These are phyloP conservation scores for Pisolithus tinctorius DNA, from an alignment of 768 basidiomycete genomes.

Conservation along the genomic window DNA sequence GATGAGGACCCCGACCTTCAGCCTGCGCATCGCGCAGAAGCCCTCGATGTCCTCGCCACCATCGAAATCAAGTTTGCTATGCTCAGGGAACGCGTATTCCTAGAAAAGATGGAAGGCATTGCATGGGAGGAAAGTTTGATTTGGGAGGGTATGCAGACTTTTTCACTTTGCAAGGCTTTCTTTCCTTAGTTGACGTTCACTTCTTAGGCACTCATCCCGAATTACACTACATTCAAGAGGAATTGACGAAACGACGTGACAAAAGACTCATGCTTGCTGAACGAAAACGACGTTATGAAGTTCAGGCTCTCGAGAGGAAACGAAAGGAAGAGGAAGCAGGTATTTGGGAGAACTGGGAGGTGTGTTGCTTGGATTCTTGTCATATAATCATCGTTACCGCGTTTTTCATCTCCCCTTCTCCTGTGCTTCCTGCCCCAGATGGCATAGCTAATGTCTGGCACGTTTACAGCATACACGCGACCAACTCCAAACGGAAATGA, in stretches of 20 bases:
- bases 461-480: constrained; percentile 59
- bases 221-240: constrained; percentile 70
- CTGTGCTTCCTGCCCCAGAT: neutral
- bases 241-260: constrained; percentile 71
- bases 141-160: constrained; percentile 54
- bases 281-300: constrained; percentile 64
- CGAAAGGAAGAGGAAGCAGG: constrained; percentile 65
- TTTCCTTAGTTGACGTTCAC: neutral
- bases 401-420: constrained; percentile 2
- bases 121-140: constrained; percentile 85
- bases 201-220: constrained; percentile 77
- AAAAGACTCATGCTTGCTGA: constrained; percentile 76
- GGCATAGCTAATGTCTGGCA: constrained; percentile 1
- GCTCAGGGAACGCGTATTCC: constrained; percentile 78
- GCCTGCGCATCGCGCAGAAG: constrained; percentile 78
- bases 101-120: constrained; percentile 90
- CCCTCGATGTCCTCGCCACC: constrained; percentile 76
- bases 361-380: constrained; percentile 27
- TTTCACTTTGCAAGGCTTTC: neutral
- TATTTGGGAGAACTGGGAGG: constrained; percentile 92
- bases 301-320: constrained; percentile 53
- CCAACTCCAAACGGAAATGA: constrained; percentile 79
- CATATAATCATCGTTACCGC: neutral
- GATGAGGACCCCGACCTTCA: constrained; percentile 65
- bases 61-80: constrained; percentile 93